Evolutionary conservation across 768 basidiomycete genomes (phyloP).

Genomic region (Porpolomopsis calyptriformis): DNA sequence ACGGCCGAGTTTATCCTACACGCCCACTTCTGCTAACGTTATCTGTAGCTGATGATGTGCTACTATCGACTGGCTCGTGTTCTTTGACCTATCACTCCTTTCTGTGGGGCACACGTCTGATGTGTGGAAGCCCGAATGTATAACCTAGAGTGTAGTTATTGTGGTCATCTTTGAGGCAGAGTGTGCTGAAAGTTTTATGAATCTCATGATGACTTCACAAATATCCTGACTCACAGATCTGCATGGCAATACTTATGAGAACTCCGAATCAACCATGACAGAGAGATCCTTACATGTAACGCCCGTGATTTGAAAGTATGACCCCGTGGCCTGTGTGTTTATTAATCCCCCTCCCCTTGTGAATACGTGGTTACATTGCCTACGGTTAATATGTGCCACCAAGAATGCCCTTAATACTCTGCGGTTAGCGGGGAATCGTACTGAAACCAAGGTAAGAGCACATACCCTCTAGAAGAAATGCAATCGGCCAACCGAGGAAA

Average conservation of each 20-base stretch:
- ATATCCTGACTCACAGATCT: constrained; percentile 32
- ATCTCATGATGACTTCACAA: not conserved
- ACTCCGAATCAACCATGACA: not conserved
- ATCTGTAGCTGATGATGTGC: too few species aligned
- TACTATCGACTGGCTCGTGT: too few species aligned
- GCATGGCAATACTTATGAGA: constrained; percentile 6
- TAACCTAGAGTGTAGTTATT: not conserved
- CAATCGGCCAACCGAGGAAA: constrained; percentile 49
- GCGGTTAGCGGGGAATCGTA: not conserved
- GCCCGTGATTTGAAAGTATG: constrained; percentile 42
- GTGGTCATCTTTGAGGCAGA: not conserved
- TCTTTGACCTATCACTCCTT: too few species aligned
- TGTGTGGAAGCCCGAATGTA: too few species aligned
- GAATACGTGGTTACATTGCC: constrained; percentile 10
- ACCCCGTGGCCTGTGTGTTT: constrained; percentile 34
- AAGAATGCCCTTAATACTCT: constrained; percentile 45
- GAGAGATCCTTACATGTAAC: constrained; percentile 35
- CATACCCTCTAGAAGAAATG: constrained; percentile 55
- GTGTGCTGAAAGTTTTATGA: not conserved
- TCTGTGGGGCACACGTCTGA: too few species aligned
- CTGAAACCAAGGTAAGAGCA: not conserved
- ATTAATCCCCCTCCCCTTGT: not conserved
- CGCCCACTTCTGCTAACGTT: too few species aligned
- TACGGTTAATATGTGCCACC: constrained; percentile 67
- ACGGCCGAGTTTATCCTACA: too few species aligned